These are phyloP conservation scores for Thozetella sp. DNA, from an alignment of 495 filamentous ascomycete genomes.

Conservation along the genomic window DNA sequence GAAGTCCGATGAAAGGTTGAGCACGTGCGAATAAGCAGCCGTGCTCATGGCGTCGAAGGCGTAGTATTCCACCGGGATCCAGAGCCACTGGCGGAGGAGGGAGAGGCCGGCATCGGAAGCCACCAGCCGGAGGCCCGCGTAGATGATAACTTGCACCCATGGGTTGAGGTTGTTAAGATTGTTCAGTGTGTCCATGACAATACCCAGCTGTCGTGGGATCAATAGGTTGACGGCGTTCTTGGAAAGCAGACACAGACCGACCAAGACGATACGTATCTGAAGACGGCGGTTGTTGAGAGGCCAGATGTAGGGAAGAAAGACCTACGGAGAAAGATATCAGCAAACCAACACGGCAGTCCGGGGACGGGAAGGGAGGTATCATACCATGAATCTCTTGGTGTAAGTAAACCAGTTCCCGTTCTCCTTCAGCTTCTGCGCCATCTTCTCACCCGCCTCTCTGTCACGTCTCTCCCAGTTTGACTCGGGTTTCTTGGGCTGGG, in stretches of 20 bases:
- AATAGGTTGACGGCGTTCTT: slow-evolving; percentile 64
- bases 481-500: slow-evolving; percentile 36
- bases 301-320: slow-evolving; percentile 70
- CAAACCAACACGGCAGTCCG: not conserved
- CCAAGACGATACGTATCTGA: slow-evolving; percentile 56
- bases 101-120: slow-evolving; percentile 58
- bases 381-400: slow-evolving; percentile 60
- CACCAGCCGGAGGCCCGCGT: slow-evolving; percentile 53
- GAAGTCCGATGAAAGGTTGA: slow-evolving; percentile 78
- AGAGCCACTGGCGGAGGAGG: slow-evolving; percentile 58
- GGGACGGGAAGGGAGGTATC: slow-evolving; percentile 12
- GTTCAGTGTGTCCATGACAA: slow-evolving; percentile 57
- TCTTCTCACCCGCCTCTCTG: slow-evolving; percentile 48
- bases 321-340: slow-evolving; percentile 24
- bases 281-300: slow-evolving; percentile 56
- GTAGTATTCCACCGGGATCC: slow-evolving; percentile 69
- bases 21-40: slow-evolving; percentile 73
- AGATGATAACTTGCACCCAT: slow-evolving; percentile 57
- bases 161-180: slow-evolving; percentile 40
- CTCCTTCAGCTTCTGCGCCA: slow-evolving; percentile 59
- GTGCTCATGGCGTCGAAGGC: slow-evolving; percentile 60
- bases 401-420: slow-evolving; percentile 68
- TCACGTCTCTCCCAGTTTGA: slow-evolving; percentile 51
- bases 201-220: slow-evolving; percentile 67
- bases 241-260: slow-evolving; percentile 62